Base-by-base conservation (phyloP, 2,329 filamentous ascomycete genomes). In the Chrysoporthe austroafricana region DNA sequence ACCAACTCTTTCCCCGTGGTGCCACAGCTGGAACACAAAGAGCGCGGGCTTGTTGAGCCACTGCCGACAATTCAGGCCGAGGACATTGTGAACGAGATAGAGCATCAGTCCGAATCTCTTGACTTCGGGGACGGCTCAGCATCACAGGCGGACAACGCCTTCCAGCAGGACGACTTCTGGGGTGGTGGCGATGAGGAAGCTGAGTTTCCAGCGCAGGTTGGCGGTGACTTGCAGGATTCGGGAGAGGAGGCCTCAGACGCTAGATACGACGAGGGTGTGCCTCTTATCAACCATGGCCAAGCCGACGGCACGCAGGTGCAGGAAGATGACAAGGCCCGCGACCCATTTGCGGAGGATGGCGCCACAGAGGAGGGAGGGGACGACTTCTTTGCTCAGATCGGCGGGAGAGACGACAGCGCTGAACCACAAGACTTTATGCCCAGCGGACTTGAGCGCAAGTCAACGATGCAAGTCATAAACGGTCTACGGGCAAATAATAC, bases 261-360 rank as follows among this genome's bases (percentile, higher is more conserved):
- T 34, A 86, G 90, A 57, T 93, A 85, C 70, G 90, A 91, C 67
- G 91, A 93, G 78, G 90, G 90, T 0, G 68, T 93, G 4, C 90
- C 90, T 1, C 77, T 93, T 68, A 87, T 88, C 72, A 80, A 82
- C 26, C 76, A 80, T 61, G 66, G 74, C 2, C 72, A 79, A 52
- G 68, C 71, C 4, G 75, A 76, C 16, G 71, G 73, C 11, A 63
- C 46, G 39, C n/a, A 71, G 21, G 32, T 67, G 46, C 76, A 76
- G 72, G 73, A 71, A 52, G 21, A 54, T 11, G 44, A 26, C 36
- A 42, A 60, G 14, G 39, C 67, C 14, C 67, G 44, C 16, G 67
- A 70, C 66, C 72, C 77, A 26, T 85, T 85, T 72, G 77, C 76
- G 8, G 80, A 82, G 5, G 82, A 84, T 36, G 76, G 77, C 1